Percentiles rank a stretch among this genome's conserved stretches.
phyloP scores from a whole-genome alignment of 768 basidiomycete genomes.

The Filobasidium floriforme region DNA sequence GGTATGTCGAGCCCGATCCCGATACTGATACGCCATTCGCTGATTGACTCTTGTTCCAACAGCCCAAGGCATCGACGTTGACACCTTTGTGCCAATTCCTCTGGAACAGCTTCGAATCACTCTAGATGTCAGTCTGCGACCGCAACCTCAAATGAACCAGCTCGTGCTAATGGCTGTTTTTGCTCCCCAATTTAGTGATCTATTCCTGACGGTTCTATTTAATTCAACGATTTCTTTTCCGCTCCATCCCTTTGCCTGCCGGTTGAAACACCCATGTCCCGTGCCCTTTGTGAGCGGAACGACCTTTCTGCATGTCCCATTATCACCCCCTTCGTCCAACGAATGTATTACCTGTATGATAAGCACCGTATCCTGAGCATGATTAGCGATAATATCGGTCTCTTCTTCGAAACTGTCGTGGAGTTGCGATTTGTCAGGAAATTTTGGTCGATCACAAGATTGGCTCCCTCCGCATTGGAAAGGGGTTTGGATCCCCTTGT shows the following conservation, averaged over 20 bases:
- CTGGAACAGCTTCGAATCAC: slow-evolving; percentile 89
- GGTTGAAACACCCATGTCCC: not conserved
- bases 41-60: not conserved
- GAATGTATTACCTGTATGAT: not conserved
- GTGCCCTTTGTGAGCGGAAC: slow-evolving; percentile 1
- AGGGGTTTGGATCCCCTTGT: too few relatives aligned
- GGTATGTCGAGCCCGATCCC: slow-evolving; percentile 7
- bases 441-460: too few relatives aligned
- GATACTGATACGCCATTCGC: not conserved
- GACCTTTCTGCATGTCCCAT: slow-evolving; percentile 3
- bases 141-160: too few relatives aligned
- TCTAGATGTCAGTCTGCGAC: slow-evolving; percentile 53
- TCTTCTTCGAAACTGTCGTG: not conserved
- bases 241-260: not conserved
- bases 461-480: too few relatives aligned
- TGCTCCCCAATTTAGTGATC: not conserved
- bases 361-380: not conserved
- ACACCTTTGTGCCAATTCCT: slow-evolving; percentile 94
- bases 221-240: not conserved
- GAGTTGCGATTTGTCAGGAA: not conserved
- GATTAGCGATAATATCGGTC: slow-evolving; percentile 5
- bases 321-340: not conserved
- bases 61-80: slow-evolving; percentile 70
- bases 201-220: not conserved
- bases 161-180: too few relatives aligned